Percentiles rank a stretch among this genome's conserved stretches.
phyloP scores from a whole-genome alignment of 805 yeast species.

The Candida krabiensis region DNA sequence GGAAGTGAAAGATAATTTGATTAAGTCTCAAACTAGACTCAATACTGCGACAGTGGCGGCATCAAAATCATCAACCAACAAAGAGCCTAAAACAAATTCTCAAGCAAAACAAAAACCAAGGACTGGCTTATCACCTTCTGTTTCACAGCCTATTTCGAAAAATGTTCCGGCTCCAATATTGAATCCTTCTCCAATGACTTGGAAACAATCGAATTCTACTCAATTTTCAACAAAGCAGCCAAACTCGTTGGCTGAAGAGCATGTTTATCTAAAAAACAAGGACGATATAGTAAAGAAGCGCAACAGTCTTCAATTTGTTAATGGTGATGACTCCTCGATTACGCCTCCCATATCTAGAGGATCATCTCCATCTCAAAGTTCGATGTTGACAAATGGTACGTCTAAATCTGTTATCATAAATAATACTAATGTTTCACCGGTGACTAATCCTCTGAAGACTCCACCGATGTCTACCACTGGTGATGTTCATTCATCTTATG shows the following conservation, averaged over 20 bases:
- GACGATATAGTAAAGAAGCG: constrained; percentile 30
- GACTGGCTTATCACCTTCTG: neutral
- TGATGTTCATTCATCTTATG: constrained; percentile 4
- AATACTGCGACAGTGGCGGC: constrained; percentile 25
- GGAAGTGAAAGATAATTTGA: constrained; percentile 25
- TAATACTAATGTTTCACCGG: constrained; percentile 3
- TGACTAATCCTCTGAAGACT: constrained; percentile 10
- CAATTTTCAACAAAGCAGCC: constrained; percentile 9
- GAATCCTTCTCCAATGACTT: too few relatives aligned
- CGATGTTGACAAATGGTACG: constrained; percentile 18
- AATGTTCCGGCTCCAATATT: neutral
- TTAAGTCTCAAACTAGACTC: constrained; percentile 13
- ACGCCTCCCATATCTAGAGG: constrained; percentile 24
- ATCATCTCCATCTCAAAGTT: constrained; percentile 23
- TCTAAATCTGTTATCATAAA: constrained; percentile 16
- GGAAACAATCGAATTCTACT: neutral
- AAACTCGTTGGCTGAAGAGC: constrained; percentile 5
- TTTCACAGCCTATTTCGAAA: neutral
- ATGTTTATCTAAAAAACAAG: constrained; percentile 26
- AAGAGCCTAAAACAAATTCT: neutral
- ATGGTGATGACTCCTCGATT: constrained; percentile 20
- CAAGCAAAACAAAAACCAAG: neutral
- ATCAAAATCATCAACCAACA: constrained; percentile 11
- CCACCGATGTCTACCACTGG: constrained; percentile 19
- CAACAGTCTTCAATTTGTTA: constrained; percentile 28